Percentiles rank a stretch among this genome's conserved stretches.
These are phyloP conservation scores for Pseudozyma thailandica DNA, from an alignment of 1,284 basidiomycete species.

Conservation along the genomic window DNA sequence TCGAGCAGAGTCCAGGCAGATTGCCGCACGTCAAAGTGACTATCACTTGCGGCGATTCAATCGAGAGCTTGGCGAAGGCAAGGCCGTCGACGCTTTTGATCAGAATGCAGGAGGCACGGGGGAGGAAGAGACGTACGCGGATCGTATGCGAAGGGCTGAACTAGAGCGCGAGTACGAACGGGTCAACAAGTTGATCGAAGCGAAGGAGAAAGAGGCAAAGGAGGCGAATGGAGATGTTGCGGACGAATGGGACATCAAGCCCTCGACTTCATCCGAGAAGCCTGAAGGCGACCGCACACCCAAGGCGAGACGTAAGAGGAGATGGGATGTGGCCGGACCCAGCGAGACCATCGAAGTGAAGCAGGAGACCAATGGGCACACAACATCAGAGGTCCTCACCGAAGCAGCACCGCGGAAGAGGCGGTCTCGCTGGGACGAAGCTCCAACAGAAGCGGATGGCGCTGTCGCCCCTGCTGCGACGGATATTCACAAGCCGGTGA, in stretches of 20 bases:
- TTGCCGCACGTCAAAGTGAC: constrained; percentile 91
- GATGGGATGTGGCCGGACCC: constrained; percentile 83
- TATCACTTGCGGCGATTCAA: constrained; percentile 91
- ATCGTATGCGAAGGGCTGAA: constrained; percentile 90
- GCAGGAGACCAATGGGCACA: constrained; percentile 42
- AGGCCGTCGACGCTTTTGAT: constrained; percentile 67
- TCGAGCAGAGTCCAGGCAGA: constrained; percentile 89
- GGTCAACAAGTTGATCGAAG: constrained; percentile 84
- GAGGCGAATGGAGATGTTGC: constrained; percentile 68
- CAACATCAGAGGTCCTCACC: constrained; percentile 8
- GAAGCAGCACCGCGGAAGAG: constrained; percentile 80
- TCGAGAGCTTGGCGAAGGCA: constrained; percentile 54
- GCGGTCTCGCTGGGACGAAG: constrained; percentile 91
- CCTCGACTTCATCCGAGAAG: constrained; percentile 5
- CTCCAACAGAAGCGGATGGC: constrained; percentile 69
- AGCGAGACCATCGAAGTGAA: constrained; percentile 71
- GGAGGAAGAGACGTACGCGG: constrained; percentile 82
- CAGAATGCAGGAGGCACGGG: constrained; percentile 73
- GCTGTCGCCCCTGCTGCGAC: constrained; percentile 75
- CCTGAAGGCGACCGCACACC: constrained; percentile 69
- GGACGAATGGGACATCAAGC: constrained; percentile 67
- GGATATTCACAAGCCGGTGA: constrained; percentile 71
- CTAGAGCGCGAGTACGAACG: constrained; percentile 92
- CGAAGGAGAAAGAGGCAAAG: constrained; percentile 79
- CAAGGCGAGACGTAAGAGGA: constrained; percentile 80